These are phyloP conservation scores for Cephalotrichum gorgonifer DNA, from an alignment of 2,329 filamentous ascomycete species.

Conservation along the genomic window DNA sequence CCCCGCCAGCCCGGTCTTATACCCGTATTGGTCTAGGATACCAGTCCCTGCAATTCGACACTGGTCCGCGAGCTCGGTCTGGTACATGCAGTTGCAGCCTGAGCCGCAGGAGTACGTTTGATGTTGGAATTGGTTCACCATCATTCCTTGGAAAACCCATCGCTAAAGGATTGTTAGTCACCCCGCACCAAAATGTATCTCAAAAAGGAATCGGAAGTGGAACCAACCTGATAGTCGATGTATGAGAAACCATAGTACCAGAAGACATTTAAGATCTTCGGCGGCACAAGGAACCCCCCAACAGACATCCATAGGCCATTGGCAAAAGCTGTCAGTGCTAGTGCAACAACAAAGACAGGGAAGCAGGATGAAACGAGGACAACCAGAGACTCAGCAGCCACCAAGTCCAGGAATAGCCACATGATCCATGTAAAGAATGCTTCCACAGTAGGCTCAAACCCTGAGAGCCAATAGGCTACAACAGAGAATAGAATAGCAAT, in stretches of 20 bases:
- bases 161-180: no score
- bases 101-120: conserved; percentile 51
- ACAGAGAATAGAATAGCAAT: conserved; percentile 67
- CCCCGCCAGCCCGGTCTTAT: conserved; percentile 51
- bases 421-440: conserved; percentile 72
- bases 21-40: conserved; percentile 62
- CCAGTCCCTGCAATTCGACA: conserved; percentile 63
- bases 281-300: conserved; percentile 69
- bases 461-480: conserved; percentile 70
- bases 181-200: no score
- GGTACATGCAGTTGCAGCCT: conserved; percentile 61
- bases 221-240: conserved; percentile 78
- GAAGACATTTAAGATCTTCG: conserved; percentile 65
- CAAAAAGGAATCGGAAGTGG: no score
- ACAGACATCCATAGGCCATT: conserved; percentile 89
- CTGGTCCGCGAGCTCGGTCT: conserved; percentile 46
- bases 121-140: conserved; percentile 73
- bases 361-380: conserved; percentile 65
- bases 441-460: conserved; percentile 55
- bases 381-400: conserved; percentile 74
- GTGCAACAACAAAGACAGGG: conserved; percentile 68
- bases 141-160: conserved; percentile 91
- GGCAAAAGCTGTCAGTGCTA: conserved; percentile 72
- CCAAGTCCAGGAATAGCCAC: conserved; percentile 76
- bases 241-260: conserved; percentile 85